Evolutionary conservation across 2,329 filamentous ascomycete genomes (phyloP), one percentile per base, ranked within the genome.

Genomic region (Colletotrichum sp.): DNA sequence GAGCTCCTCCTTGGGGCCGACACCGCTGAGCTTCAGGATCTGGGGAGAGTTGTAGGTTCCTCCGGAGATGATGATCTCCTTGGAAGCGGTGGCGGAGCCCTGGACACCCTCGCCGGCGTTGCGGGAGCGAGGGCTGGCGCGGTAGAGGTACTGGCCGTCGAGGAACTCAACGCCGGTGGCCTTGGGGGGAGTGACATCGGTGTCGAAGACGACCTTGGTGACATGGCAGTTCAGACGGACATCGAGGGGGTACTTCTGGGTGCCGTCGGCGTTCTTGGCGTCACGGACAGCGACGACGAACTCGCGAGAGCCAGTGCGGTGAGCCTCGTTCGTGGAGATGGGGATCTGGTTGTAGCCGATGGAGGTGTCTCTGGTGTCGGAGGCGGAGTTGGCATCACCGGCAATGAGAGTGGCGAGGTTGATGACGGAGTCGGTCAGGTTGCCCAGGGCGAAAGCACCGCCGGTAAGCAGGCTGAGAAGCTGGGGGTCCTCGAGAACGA

Each of bases 321-420:
- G 85, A 68, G 83, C 86, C n/a, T 87, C 81, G n/a, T 87, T 84
- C 76, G 89, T 89, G 2, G 87, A 86, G 32, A 93, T 81, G 4
- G 92, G 92, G 6, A 94, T 88, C 78, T 93, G 91, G 81, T 89
- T 93, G 43, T 90, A 83, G 2, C 86, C 88, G 32, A 87, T 84
- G 4, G 82, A 79, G 24, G 82, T 82, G 79, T 93, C 91, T 28
- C 90, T 87, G 0, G 67, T 63, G 0, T 82, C 75, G 28, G 82
- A 81, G 77, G 88, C 85, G 60, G 86, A 85, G 81, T 92, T 92
- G 77, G 88, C 85, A 76, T 93, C 89, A 21, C 86, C 86, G 30
- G 86, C 83, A 5, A 82, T 84, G 24, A 91, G 84, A 55, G 82
- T 81, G 48, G 81, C 72, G 24, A 85, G 43, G 72, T 82, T 82